phyloP scores from a whole-genome alignment of 192 early-diverging fungal genomes.

The Fimicolochytrium jonesii region DNA sequence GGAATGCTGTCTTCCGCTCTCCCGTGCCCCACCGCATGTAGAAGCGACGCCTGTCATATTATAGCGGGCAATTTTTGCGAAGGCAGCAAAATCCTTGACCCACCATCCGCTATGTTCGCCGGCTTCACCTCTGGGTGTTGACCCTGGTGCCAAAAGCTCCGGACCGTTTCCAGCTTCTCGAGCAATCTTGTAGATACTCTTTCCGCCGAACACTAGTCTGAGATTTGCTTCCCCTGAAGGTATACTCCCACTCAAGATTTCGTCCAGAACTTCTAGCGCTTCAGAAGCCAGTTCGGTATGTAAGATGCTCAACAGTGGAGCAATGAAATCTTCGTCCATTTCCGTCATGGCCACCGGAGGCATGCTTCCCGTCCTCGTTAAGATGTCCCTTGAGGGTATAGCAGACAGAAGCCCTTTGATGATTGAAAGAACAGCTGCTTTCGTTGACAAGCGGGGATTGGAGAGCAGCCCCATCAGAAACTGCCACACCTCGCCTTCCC shows the following conservation, averaged over 20 bases:
- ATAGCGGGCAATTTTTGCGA: constrained; percentile 32
- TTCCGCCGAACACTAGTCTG: constrained; percentile 27
- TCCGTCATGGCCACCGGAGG: not conserved
- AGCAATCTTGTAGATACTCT: constrained; percentile 39
- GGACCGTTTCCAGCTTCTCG: constrained; percentile 24
- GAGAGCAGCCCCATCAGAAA: constrained; percentile 59
- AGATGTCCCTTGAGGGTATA: constrained; percentile 41
- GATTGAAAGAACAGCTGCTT: constrained; percentile 57
- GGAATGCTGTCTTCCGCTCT: too few species aligned
- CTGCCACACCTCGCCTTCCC: constrained; percentile 55
- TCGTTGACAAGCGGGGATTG: constrained; percentile 60
- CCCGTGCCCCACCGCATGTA: constrained; percentile 30
- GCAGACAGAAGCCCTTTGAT: constrained; percentile 65
- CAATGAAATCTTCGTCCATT: constrained; percentile 56
- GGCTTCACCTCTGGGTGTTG: constrained; percentile 5
- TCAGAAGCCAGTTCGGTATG: constrained; percentile 59
- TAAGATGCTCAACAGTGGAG: constrained; percentile 65
- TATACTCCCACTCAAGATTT: constrained; percentile 30
- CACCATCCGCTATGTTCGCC: constrained; percentile 32
- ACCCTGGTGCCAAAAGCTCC: not conserved
- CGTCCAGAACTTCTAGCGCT: constrained; percentile 72
- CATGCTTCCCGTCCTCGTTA: not conserved
- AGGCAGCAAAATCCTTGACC: constrained; percentile 14
- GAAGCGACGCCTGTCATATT: constrained; percentile 36
- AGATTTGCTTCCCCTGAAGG: constrained; percentile 27